Base-by-base conservation (phyloP, 345 rosid species). In the Hibiscus tridactylites region DNA sequence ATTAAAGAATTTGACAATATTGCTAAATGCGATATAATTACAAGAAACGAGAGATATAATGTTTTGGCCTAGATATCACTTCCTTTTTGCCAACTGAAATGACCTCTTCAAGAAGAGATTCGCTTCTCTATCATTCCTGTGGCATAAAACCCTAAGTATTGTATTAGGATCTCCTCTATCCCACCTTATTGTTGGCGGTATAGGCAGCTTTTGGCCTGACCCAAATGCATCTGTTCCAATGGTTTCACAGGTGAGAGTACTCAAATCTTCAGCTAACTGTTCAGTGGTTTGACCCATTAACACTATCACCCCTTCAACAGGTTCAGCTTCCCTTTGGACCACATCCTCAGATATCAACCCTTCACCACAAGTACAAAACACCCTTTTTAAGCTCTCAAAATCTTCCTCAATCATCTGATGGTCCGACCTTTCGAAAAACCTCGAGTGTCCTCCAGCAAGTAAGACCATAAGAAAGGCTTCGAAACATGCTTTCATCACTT, bases 151-250 rank as follows among this genome's bases (percentile, higher is more conserved):
- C 64, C 96, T 84, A 13, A 91, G 72, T 16, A 90, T 85, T 16
- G 95, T 90, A 76, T 91, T 94, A 0, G 97, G 97, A 85, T 91
- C 96, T 1, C 93, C 79, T 67, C 88, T 79, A 74, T 82, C 85
- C 96, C 96, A 94, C 71, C 85, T 52, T 0, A 93, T 90, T 13
- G 91, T 88, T 7, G 91, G 96, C 13, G 96, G 97, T 90, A 94
- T 83, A 1, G 88, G 90, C 10, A 87, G 79, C 77, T 85, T 94
- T 26, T 88, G 89, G 13, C 89, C 90, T 2, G 79, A 13, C 1
- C 85, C 83, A 12, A 80, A 57, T 46, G 79, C 61, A 15, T 86
- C 90, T 0, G 75, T 70, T 0, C 88, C 88, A 33, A 84, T 88
- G 60, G 90, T 81, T 75, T 90, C 93, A 33, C 90, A 74, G 3